Evolutionary conservation across 2,329 filamentous ascomycete species (phyloP).

Genomic region (Pestalotiopsis sp.): DNA sequence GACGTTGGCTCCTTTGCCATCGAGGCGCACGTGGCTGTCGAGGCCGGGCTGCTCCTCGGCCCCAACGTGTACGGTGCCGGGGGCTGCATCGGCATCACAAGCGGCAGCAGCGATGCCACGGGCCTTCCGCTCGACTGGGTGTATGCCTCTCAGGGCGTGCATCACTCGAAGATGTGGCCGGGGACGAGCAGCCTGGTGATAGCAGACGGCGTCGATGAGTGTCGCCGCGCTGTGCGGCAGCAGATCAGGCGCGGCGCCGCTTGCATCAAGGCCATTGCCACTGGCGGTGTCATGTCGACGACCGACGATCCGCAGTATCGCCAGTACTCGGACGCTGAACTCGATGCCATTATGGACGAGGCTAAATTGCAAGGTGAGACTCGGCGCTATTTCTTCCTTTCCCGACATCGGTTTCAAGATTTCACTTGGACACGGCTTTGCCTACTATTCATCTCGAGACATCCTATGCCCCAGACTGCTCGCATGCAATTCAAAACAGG

Average conservation of each 20-base stretch:
- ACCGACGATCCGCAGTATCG: constrained; percentile 42
- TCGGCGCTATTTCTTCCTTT: no score
- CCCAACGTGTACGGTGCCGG: constrained; percentile 51
- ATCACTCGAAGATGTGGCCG: constrained; percentile 32
- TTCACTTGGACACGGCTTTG: no score
- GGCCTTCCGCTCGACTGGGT: constrained; percentile 28
- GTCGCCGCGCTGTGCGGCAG: constrained; percentile 42
- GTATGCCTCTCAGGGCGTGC: constrained; percentile 16
- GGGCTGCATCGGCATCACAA: constrained; percentile 46
- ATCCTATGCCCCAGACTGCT: no score
- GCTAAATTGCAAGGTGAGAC: constrained; percentile 34
- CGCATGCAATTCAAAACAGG: no score
- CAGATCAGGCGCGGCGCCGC: constrained; percentile 47
- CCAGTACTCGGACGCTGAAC: constrained; percentile 46
- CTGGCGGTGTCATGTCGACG: constrained; percentile 44
- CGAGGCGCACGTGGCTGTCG: background rate
- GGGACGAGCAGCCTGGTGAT: constrained; percentile 36
- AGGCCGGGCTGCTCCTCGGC: constrained; percentile 45
- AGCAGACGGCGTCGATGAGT: constrained; percentile 49
- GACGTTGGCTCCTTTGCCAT: constrained; percentile 29
- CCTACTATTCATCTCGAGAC: no score
- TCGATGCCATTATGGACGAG: constrained; percentile 45
- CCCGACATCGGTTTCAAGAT: no score
- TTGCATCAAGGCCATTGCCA: constrained; percentile 49
- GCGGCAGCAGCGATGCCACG: constrained; percentile 50